Conservation (phyloP, 106 monocot genomes). For the Dactylorhiza incarnata region DNA sequence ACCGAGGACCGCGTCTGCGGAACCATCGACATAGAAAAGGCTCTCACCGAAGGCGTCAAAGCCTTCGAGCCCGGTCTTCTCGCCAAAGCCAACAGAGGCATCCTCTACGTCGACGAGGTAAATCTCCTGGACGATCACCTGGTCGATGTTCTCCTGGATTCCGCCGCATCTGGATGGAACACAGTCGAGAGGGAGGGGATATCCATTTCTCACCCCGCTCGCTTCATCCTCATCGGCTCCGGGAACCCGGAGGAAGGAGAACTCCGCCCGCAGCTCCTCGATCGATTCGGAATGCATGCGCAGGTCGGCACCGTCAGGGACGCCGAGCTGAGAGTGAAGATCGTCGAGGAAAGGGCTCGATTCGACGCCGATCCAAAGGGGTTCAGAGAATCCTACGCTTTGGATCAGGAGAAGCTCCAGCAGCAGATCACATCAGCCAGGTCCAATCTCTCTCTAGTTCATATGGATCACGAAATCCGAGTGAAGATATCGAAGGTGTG, state of each 20-base stretch:
- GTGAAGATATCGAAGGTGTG: constrained; percentile 98
- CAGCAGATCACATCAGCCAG: constrained; percentile 66
- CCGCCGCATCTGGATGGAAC: constrained; percentile 99
- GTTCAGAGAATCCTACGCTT: constrained; percentile 67
- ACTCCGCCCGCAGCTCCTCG: constrained; percentile 93
- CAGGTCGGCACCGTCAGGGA: constrained; percentile 96
- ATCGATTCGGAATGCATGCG: constrained; percentile 97
- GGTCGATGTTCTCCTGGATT: constrained; percentile 91
- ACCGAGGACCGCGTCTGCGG: constrained; percentile 98
- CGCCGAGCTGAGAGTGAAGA: constrained; percentile 93
- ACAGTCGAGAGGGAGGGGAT: constrained; percentile 98
- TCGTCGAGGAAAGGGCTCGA: constrained; percentile 86
- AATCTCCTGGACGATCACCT: constrained; percentile 95
- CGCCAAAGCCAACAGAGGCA: constrained; percentile 95
- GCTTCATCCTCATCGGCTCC: constrained; percentile 95
- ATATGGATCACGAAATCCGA: constrained; percentile 74
- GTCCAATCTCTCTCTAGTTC: constrained; percentile 44
- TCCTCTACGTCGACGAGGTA: constrained; percentile 98
- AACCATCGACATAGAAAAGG: constrained; percentile 99
- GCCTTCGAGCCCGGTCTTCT: constrained; percentile 96
- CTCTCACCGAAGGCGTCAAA: constrained; percentile 95
- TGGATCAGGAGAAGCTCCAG: constrained; percentile 88
- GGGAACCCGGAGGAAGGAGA: constrained; percentile 99
- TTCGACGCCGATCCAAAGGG: constrained; percentile 76
- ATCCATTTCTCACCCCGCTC: constrained; percentile 93